Base-by-base conservation (phyloP, 1,284 basidiomycete genomes). In the Porogramme epimiltina region DNA sequence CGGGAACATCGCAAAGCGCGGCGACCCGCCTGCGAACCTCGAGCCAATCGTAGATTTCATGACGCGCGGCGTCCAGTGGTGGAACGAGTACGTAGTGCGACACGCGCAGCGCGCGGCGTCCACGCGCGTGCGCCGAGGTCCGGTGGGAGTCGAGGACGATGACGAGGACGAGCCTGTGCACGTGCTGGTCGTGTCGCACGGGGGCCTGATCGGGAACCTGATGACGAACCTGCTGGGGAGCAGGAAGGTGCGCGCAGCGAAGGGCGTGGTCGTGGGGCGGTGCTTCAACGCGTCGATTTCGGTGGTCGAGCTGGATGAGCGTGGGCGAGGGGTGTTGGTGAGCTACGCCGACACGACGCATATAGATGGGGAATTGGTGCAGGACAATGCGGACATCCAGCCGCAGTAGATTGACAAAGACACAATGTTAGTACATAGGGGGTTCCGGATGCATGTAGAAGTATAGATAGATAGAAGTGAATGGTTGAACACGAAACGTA, bases 161-260 rank as follows among this genome's bases (percentile, higher is more conserved):
- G 36, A 39, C 47, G 62, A 57, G 45, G 51, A 52, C 20, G 58
- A 54, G 41, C 61, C 73, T 45, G 65, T 67, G 50, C 68, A 77
- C 56, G 73, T 89, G 40, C 73, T 91, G 23, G 76, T 84, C 3
- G 78, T 82, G 48, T 80, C 82, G 34, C 88, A 91, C 55, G 87
- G 86, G 2, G 87, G 80, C 0, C 76, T 79, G 59, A 87, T 90
- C 54, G 67, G 70, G 19, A 71, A 73, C 16, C 72, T 90, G 42
- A 66, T 85, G 45, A 72, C 70, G 28, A 69, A 64, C 38, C 63
- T 89, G 60, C 56, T 79, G 18, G 68, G 68, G 11, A 73, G 71
- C 38, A 65, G 73, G 34, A 66, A 71, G 56, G 54, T 80, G 34
- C 59, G 54, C 38, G 71, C 67, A 47, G 74, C 61, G 36, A 58